Percentiles rank a stretch among this genome's conserved stretches.
These are phyloP conservation scores for Cryptosporidium sp. DNA, from an alignment of 169 alveolate genomes.

Conservation along the genomic window DNA sequence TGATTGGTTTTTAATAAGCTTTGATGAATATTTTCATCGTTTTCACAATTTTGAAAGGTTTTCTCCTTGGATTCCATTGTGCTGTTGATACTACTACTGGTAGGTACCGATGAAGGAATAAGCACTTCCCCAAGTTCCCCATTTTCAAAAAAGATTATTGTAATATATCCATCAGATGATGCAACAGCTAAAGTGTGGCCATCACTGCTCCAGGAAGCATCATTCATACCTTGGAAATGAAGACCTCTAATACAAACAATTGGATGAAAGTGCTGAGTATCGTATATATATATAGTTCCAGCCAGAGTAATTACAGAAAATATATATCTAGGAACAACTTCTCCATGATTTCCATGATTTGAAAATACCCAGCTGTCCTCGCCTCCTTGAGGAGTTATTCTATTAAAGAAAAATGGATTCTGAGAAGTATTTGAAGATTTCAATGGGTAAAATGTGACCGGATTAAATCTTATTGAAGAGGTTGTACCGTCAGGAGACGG, in stretches of 20 bases:
- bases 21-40: neutral
- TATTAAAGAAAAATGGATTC: constrained; percentile 5
- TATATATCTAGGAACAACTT: constrained; percentile 83
- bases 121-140: constrained; percentile 86
- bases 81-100: too few relatives aligned
- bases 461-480: constrained; percentile 60
- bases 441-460: constrained; percentile 41
- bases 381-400: constrained; percentile 30
- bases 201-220: constrained; percentile 92
- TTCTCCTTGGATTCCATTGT: neutral
- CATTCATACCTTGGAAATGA: constrained; percentile 93
- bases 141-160: constrained; percentile 85
- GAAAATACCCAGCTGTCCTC: constrained; percentile 63
- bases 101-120: constrained; percentile 28
- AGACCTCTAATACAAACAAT: constrained; percentile 90
- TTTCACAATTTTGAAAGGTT: neutral
- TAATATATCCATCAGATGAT: constrained; percentile 93
- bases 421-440: neutral
- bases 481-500: constrained; percentile 75
- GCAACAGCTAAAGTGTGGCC: constrained; percentile 91
- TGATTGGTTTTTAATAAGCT: neutral
- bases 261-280: constrained; percentile 88
- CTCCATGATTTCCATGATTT: constrained; percentile 80
- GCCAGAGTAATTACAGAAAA: constrained; percentile 89
- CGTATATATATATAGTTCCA: constrained; percentile 89